Evolutionary conservation across 2,329 filamentous ascomycete genomes (phyloP), one percentile per base, ranked within the genome.

Genomic region (Cadophora gregata): DNA sequence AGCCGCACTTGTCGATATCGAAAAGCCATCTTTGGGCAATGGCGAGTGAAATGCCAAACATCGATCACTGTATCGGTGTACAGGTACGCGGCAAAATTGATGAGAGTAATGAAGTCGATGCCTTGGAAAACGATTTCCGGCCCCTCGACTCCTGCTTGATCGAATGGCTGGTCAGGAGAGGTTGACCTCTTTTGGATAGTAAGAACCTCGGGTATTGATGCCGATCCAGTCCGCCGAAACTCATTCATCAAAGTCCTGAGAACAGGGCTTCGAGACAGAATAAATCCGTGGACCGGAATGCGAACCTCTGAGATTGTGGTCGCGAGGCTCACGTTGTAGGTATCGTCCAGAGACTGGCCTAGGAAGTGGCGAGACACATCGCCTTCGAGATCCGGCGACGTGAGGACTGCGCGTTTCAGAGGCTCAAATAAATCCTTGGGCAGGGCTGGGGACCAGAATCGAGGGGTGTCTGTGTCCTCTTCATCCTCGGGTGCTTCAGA

Each of bases 61-160:
- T 96, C 93, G 36, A 97, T 84, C 19, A 94, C 81, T 4, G 82
- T 83, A 75, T 98, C 96, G 6, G 89, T 90, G 77, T 98, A 98
- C 8, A 90, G 76, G 74, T 93, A 97, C 10, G 95, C 81, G 0
- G 91, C 86, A 10, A 98, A 73, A 72, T 97, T 95, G 65, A 97
- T 81, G 7, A 97, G 76, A 0, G 93, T 90, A 38, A 96, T 82
- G 45, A 96, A 84, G 75, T 97, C 93, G 14, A 95, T 79, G 1
- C 87, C 85, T 24, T 87, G 81, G 62, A 98, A 90, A 0, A 86
- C 85, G 24, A 97, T 75, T 10, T 89, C 77, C 0, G 83, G 79
- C 53, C 83, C 85, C 6, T 31, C 84, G 84, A 21, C 84, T 77
- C 2, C 29, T 27, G 9, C 36, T n/a, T n/a, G 24, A 56, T 47